These are phyloP conservation scores for Lupinus albus DNA, from an alignment of 306 rosid genomes.

Conservation along the genomic window DNA sequence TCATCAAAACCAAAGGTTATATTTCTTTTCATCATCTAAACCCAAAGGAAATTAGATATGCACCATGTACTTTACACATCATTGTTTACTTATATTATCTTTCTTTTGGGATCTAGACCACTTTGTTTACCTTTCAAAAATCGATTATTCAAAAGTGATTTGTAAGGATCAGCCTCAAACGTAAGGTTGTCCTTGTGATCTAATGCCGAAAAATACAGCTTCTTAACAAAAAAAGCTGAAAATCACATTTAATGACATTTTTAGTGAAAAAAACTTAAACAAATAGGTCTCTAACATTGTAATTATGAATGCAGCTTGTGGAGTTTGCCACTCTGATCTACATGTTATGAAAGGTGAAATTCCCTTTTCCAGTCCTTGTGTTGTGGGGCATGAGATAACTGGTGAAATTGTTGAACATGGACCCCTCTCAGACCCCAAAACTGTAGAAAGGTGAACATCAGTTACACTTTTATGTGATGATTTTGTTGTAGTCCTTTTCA, in stretches of 20 bases:
- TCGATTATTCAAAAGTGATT: no score
- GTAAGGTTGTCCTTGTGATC: no score
- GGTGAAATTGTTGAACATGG: constrained; percentile 90
- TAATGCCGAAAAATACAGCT: no score
- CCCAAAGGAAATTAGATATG: background rate
- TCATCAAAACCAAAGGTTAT: constrained; percentile 78
- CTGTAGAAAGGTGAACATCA: constrained; percentile 55
- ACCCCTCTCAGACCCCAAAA: constrained; percentile 53
- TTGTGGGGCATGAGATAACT: constrained; percentile 89
- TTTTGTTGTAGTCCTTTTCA: constrained; percentile 14
- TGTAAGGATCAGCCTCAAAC: no score
- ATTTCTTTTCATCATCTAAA: background rate
- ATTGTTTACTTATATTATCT: no score
- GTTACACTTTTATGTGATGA: background rate
- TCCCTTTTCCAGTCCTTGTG: constrained; percentile 86
- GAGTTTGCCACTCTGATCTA: constrained; percentile 98
- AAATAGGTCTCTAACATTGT: constrained; percentile 24
- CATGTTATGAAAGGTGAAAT: constrained; percentile 89
- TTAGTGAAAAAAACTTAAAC: no score
- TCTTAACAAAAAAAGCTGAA: no score
- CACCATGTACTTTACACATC: no score
- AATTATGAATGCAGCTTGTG: constrained; percentile 65
- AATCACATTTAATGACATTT: no score
- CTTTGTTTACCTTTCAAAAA: no score
- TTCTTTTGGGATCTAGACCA: no score